phyloP scores from a whole-genome alignment of 1,284 basidiomycete species.

The Rhodotorula sp. region DNA sequence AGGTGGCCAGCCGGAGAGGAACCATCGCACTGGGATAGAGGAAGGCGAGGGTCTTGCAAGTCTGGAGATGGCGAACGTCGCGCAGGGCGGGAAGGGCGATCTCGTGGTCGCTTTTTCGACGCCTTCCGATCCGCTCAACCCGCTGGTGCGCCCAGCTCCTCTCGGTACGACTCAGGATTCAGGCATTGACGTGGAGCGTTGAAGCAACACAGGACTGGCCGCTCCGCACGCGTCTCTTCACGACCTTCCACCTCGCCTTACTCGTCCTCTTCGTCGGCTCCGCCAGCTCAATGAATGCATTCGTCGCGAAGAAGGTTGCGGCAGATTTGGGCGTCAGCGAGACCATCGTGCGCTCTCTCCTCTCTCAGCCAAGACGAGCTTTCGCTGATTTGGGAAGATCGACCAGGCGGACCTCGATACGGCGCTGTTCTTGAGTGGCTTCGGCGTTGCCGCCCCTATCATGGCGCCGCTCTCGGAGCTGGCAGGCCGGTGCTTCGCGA shows the following conservation, averaged over 20 bases:
- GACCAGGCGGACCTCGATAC: slow-evolving; percentile 24
- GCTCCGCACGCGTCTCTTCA: background rate
- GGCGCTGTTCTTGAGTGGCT: slow-evolving; percentile 21
- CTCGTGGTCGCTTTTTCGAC: slow-evolving; percentile 1
- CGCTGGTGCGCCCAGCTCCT: background rate
- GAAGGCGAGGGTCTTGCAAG: background rate
- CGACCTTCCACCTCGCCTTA: background rate
- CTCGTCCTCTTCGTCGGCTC: slow-evolving; percentile 10
- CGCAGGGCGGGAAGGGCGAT: background rate
- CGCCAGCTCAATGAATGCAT: slow-evolving; percentile 5
- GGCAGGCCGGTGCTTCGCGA: background rate
- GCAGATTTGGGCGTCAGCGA: background rate
- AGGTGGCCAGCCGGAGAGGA: too few species aligned
- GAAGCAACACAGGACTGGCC: background rate
- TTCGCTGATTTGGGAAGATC: background rate
- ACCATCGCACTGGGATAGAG: background rate
- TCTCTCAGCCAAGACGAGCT: background rate
- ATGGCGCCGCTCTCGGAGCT: slow-evolving; percentile 17
- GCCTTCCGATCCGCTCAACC: slow-evolving; percentile 7
- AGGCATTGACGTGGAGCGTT: background rate
- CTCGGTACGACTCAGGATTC: background rate
- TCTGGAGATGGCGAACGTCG: too few species aligned
- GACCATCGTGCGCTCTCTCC: background rate
- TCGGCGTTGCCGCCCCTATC: slow-evolving; percentile 20
- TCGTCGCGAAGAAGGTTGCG: background rate